These are phyloP conservation scores for Meyerozyma carpophila DNA, from an alignment of 1,139 yeast species.

Conservation along the genomic window DNA sequence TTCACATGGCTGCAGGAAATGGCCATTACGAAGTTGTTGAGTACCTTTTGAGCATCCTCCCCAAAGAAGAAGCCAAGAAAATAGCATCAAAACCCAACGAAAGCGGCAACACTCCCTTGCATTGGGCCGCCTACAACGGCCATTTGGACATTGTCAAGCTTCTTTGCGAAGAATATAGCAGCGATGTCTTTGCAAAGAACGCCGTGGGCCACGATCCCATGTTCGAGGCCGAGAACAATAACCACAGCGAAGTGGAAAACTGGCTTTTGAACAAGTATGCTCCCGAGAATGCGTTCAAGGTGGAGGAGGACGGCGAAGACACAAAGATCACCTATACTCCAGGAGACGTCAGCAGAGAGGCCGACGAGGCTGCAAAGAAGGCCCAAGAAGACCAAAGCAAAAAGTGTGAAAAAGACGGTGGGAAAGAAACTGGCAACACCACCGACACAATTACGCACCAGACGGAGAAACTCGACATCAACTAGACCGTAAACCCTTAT, in stretches of 20 bases:
- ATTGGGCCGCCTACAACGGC: conserved; percentile 93
- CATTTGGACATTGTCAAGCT: conserved; percentile 66
- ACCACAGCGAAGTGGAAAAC: conserved; percentile 58
- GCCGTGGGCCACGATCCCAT: conserved; percentile 75
- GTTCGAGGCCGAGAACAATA: conserved; percentile 80
- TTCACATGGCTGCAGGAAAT: conserved; percentile 94
- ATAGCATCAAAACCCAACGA: conserved; percentile 60
- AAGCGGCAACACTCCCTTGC: conserved; percentile 88
- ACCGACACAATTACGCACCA: not conserved
- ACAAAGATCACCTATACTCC: conserved; percentile 44
- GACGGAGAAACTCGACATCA: not conserved
- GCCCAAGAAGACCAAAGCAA: conserved; percentile 12
- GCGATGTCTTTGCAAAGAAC: conserved; percentile 79
- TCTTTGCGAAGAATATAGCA: conserved; percentile 67
- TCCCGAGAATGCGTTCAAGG: conserved; percentile 54
- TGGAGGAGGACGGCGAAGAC: conserved; percentile 39
- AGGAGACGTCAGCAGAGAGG: conserved; percentile 45
- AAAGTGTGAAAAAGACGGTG: not conserved
- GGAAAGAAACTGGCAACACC: not conserved
- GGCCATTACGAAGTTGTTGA: conserved; percentile 73
- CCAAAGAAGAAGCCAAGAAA: conserved; percentile 36
- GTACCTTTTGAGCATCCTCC: conserved; percentile 50
- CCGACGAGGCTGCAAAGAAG: conserved; percentile 32
- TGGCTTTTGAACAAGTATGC: conserved; percentile 71
- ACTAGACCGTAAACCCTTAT: not conserved